Conservation (phyloP, 2,329 filamentous ascomycete genomes). For the Volutella citrinella region DNA sequence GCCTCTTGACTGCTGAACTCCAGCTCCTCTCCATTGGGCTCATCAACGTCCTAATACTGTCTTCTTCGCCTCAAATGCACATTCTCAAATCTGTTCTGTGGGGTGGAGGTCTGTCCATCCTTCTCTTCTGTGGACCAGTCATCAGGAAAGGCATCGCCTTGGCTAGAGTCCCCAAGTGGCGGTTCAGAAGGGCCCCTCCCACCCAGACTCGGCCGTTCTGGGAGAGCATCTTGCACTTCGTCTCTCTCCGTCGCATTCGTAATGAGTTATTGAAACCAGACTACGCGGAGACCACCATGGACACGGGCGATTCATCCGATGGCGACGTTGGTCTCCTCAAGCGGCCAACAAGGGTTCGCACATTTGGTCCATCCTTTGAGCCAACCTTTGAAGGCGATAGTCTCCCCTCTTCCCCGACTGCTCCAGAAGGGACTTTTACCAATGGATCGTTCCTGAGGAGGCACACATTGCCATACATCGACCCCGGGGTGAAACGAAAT, state of each 20-base stretch:
- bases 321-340: slow-evolving; percentile 27
- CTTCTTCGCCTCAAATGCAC: slow-evolving; percentile 75
- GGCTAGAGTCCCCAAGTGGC: slow-evolving; percentile 87
- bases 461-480: slow-evolving; percentile 51
- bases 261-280: slow-evolving; percentile 32
- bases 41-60: slow-evolving; percentile 76
- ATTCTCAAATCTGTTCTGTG: slow-evolving; percentile 85
- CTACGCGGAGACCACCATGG: slow-evolving; percentile 30
- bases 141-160: slow-evolving; percentile 82
- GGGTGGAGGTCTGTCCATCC: slow-evolving; percentile 74
- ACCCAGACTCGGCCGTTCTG: slow-evolving; percentile 33
- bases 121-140: slow-evolving; percentile 70
- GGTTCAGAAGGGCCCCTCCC: slow-evolving; percentile 62
- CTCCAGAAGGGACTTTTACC: slow-evolving; percentile 14
- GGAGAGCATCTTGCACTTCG: slow-evolving; percentile 37
- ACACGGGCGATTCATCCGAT: slow-evolving; percentile 30
- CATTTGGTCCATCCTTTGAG: slow-evolving; percentile 23
- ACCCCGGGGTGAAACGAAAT: slow-evolving; percentile 33
- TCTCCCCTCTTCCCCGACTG: slow-evolving; percentile 15
- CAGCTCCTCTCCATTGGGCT: slow-evolving; percentile 81
- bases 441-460: slow-evolving; percentile 31
- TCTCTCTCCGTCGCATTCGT: slow-evolving; percentile 48
- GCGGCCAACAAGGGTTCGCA: slow-evolving; percentile 26
- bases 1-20: slow-evolving; percentile 80
- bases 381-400: slow-evolving; percentile 11